phyloP scores from a whole-genome alignment of 192 early-diverging fungal species.

The Coemansia biformis region DNA sequence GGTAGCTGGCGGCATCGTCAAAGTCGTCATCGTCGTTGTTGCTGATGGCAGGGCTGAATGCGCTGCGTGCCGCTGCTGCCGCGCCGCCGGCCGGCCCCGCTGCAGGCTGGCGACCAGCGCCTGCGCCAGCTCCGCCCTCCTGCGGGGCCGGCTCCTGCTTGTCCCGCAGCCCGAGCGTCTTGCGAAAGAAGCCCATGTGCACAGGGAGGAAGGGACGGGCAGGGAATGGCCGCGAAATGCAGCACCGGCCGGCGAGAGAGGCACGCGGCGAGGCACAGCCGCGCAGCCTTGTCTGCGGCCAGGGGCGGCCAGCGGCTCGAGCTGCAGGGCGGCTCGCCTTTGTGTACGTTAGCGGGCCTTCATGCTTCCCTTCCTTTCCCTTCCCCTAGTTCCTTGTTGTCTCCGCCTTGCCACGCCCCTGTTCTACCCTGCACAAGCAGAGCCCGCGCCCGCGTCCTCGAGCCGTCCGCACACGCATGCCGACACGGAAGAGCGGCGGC shows the following conservation, averaged over 20 bases:
- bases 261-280: no score
- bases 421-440: no score
- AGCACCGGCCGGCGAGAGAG: background rate
- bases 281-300: no score
- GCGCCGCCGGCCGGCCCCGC: no score
- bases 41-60: conserved; percentile 17
- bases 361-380: no score
- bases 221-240: background rate
- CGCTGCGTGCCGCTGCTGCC: conserved; percentile 8
- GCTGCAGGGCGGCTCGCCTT: background rate
- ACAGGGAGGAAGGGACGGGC: background rate
- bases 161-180: conserved; percentile 19
- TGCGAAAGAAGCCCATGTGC: conserved; percentile 34
- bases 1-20: conserved; percentile 53
- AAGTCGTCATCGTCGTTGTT: conserved; percentile 33
- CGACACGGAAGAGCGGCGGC: conserved; percentile 15
- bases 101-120: conserved; percentile 41
- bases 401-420: no score
- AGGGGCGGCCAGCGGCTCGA: conserved; percentile 2
- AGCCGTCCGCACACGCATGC: conserved; percentile 8
- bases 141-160: conserved; percentile 8
- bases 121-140: no score
- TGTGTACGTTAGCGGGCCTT: conserved; percentile 4
- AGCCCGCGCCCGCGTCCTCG: no score
- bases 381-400: no score